Evolutionary conservation across 225 moss, liverwort and hornwort genomes (phyloP), one percentile per base, ranked within the genome.

Genomic region (Bryoerythrophyllum caledonicum): DNA sequence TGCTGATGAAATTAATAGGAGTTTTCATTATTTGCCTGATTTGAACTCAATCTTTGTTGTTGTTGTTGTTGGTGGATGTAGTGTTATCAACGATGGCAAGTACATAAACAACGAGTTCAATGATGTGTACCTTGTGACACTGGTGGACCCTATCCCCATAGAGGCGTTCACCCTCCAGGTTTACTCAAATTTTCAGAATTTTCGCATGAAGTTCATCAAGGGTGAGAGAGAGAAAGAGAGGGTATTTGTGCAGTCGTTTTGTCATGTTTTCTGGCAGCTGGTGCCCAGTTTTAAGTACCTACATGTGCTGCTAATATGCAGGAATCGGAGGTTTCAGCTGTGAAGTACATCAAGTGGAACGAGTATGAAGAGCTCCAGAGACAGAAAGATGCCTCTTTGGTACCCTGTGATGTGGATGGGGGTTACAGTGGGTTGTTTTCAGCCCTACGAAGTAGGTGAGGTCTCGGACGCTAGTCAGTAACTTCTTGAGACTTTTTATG

Each of bases 101-200:
- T 99, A 75, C 68, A 85, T 92, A 48, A 99, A 94, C 81, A 99
- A 94, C 68, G 94, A 99, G 82, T 91, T 80, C 82, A 99, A 93
- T 82, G 97, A 99, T 76, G 91, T 99, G 19, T 99, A 99, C 78
- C 84, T 99, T 63, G 89, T 99, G 77, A 91, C 97, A 35, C 90
- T 93, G 68, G 86, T 93, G 76, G 90, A 99, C 12, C 91, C 90
- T 38, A 90, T 99, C 71, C 97, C 97, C 64, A 53, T 88, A 51
- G 93, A 93, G 56, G 89, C 91, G 37, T 99, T 93, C 73, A 81
- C 89, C 17, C 92, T 99, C 53, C 94, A 99, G 94, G 97, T 97
- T 76, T 12, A 76, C 54, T 63, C 69, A n/a, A 63, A 46, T 60
- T 28, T 56, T 65, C 17, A 69, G 44, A 38, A 41, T 24, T 28